These are phyloP conservation scores for Diospyros lotus DNA, from an alignment of 148 eudicot species.

Conservation along the genomic window DNA sequence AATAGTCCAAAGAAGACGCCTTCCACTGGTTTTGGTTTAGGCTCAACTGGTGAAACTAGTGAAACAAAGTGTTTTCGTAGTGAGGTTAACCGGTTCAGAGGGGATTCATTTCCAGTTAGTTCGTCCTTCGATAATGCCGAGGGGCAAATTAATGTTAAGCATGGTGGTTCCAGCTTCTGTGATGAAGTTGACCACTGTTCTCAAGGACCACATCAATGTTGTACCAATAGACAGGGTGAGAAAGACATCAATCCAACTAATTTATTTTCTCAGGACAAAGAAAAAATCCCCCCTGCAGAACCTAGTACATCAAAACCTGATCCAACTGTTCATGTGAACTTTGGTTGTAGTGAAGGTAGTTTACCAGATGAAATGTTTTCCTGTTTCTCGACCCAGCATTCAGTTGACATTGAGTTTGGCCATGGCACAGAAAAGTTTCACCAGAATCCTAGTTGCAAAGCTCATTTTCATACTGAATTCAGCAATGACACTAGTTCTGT, in stretches of 20 bases:
- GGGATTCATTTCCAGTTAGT: background rate
- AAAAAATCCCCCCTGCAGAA: conserved; percentile 7
- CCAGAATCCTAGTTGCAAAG: conserved; percentile 3
- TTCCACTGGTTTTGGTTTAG: conserved; percentile 10
- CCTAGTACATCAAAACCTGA: conserved; percentile 11
- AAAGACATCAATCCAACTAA: background rate
- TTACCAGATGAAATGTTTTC: conserved; percentile 15
- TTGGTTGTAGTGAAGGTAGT: conserved; percentile 3
- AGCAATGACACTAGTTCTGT: background rate
- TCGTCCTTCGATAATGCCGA: conserved; percentile 8
- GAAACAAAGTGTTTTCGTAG: background rate
- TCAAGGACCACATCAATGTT: background rate
- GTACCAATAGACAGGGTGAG: background rate
- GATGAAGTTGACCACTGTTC: conserved; percentile 7
- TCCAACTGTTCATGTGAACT: conserved; percentile 10
- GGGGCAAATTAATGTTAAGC: background rate
- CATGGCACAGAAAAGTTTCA: conserved; percentile 9
- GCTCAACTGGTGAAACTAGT: background rate
- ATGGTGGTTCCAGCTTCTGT: conserved; percentile 9
- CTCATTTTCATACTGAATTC: conserved; percentile 11
- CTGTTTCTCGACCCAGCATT: background rate
- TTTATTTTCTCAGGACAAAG: conserved; percentile 7
- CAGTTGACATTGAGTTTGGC: conserved; percentile 6
- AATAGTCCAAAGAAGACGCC: background rate
- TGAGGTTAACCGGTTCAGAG: conserved; percentile 4